Evolutionary conservation across 495 filamentous ascomycete species (phyloP), one percentile per base, ranked within the genome.

Genomic region (Terfezia boudieri): DNA sequence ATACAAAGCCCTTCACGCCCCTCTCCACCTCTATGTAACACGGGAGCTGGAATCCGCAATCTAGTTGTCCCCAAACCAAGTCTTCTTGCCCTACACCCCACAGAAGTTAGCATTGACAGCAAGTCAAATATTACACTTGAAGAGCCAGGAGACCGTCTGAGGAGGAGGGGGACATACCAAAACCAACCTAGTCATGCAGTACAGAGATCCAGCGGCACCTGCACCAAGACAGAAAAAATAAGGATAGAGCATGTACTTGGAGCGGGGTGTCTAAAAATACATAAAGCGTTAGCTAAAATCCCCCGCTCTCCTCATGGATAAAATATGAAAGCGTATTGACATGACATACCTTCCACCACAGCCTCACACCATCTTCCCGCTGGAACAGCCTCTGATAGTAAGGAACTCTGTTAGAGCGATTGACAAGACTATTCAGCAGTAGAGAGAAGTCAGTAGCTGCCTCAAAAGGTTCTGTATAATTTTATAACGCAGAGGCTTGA

Each of bases 341-440:
- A 68, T 32, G 8, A 73, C 78, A 65, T 57, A 83, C 61, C 72
- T 85, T 66, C 67, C 68, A 51, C 73, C 76, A 67, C 73, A 81
- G 66, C 69, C 81, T 53, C 63, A 80, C 65, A 63, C 79, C 60
- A 69, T 76, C 67, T 61, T 76, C 37, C 56, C 71, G 56, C 59
- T 84, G 67, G 68, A 76, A 66, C 37, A 78, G 55, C 54, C 76
- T 71, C 71, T 85, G 81, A 70, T 81, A 84, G 61, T 74, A 69
- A 37, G 74, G 76, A 56, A 85, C 82, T 60, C 76, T 73, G 73
- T 85, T 85, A 67, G 76, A 71, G 63, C 81, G 81, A 73, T 78
- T 71, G 67, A 82, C 59, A 63, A 75, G 74, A 54, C 73, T 46
- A 56, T 51, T 32, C 32, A 16, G 35, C 17, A 60, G 38, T 38